These are phyloP conservation scores for Globisporangium paroecandrum DNA, from an alignment of 352 stramenopile genomes.

Conservation along the genomic window DNA sequence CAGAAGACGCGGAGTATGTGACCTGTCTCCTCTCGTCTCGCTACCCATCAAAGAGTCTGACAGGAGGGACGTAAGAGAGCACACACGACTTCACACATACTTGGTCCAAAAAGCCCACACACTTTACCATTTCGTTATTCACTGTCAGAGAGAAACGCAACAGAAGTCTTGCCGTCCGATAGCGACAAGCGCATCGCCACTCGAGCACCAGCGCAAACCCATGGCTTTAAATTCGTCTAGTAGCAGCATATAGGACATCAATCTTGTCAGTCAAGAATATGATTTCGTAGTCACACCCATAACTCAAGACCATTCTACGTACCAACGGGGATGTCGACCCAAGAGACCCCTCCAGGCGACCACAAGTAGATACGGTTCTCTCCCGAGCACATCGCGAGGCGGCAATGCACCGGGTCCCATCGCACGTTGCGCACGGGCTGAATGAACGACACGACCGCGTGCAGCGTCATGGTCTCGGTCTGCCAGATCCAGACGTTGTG, in stretches of 20 bases:
- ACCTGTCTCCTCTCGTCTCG: neutral
- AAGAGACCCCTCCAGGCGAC: constrained; percentile 58
- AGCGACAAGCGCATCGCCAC: constrained; percentile 43
- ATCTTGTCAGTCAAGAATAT: neutral
- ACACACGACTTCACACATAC: neutral
- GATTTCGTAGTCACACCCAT: neutral
- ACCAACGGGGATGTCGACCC: constrained; percentile 63
- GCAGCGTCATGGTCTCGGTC: constrained; percentile 66
- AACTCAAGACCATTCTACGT: neutral
- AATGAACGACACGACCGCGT: constrained; percentile 62
- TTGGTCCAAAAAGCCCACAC: neutral
- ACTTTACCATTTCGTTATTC: neutral
- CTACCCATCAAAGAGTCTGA: neutral
- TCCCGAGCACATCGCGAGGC: constrained; percentile 58
- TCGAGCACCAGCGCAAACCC: constrained; percentile 62
- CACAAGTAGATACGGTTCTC: constrained; percentile 72
- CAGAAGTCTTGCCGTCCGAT: constrained; percentile 73
- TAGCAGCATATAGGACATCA: constrained; percentile 1
- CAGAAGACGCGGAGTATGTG: too few relatives aligned
- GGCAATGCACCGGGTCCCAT: constrained; percentile 50
- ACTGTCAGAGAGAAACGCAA: constrained; percentile 42
- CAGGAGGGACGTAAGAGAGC: neutral
- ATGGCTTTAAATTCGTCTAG: constrained; percentile 67
- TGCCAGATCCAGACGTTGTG: constrained; percentile 86
- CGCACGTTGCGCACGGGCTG: constrained; percentile 55